Evolutionary conservation across 257 asterid genomes (phyloP).

Genomic region (Anisodus tanguticus): DNA sequence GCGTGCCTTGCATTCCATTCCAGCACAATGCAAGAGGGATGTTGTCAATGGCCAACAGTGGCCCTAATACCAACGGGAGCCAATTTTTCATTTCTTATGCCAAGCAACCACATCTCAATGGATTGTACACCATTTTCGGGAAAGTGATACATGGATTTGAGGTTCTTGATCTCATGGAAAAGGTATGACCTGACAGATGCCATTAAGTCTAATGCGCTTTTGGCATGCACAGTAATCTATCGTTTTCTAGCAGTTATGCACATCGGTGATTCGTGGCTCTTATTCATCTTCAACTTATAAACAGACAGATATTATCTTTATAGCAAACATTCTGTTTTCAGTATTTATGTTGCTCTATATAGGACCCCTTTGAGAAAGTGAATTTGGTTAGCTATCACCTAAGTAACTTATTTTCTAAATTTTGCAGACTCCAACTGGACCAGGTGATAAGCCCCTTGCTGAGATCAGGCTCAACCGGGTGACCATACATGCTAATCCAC

Average conservation of each 20-base stretch:
- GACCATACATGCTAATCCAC: conserved; percentile 94
- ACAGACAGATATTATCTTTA: neutral
- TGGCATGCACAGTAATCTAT: neutral
- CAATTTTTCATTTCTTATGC: conserved; percentile 86
- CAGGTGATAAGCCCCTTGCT: conserved; percentile 85
- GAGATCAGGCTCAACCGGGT: conserved; percentile 92
- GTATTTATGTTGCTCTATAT: neutral
- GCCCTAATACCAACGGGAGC: conserved; percentile 96
- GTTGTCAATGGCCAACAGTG: conserved; percentile 92
- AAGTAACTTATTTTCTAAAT: neutral
- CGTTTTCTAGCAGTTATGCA: neutral
- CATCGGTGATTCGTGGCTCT: neutral
- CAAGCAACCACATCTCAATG: conserved; percentile 94
- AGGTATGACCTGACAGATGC: conserved; percentile 51
- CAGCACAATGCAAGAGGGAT: conserved; percentile 99
- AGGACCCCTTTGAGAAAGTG: neutral
- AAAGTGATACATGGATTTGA: conserved; percentile 96
- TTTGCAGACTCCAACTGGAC: conserved; percentile 88
- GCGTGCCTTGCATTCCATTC: neutral
- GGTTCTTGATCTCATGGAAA: conserved; percentile 97
- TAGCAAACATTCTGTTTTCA: neutral
- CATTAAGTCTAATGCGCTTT: neutral
- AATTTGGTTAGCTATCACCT: neutral
- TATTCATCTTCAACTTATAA: neutral
- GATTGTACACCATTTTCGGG: conserved; percentile 86